A percentile compares a stretch with the other conserved stretches of the same genome.
phyloP scores from a whole-genome alignment of 768 basidiomycete species.

The Rhizopogon sp. region DNA sequence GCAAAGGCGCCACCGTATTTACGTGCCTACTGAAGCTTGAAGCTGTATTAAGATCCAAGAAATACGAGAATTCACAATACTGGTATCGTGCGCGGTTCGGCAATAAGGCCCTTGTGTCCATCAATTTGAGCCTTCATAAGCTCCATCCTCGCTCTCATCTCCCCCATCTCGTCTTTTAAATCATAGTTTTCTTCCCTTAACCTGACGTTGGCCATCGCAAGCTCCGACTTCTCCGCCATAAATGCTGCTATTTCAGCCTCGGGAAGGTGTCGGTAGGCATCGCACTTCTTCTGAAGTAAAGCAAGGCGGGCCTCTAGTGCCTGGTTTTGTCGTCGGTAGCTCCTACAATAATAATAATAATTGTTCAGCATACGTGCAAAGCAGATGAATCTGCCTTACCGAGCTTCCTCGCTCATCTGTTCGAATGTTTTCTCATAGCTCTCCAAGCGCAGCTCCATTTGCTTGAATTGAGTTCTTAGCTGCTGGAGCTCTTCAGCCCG shows the following conservation, averaged over 20 bases:
- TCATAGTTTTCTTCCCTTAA: slow-evolving; percentile 56
- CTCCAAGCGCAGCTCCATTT: slow-evolving; percentile 62
- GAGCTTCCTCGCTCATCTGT: slow-evolving; percentile 52
- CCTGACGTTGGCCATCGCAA: slow-evolving; percentile 45
- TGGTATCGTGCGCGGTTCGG: slow-evolving; percentile 44
- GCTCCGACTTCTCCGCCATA: slow-evolving; percentile 38
- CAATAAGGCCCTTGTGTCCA: slow-evolving; percentile 39
- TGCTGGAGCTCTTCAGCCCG: slow-evolving; percentile 52
- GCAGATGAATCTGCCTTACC: slow-evolving; percentile 34
- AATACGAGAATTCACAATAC: neutral
- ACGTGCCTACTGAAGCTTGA: no score
- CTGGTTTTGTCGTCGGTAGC: slow-evolving; percentile 56
- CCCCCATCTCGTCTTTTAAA: slow-evolving; percentile 53
- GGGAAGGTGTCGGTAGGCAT: slow-evolving; percentile 29
- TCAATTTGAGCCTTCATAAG: slow-evolving; percentile 52
- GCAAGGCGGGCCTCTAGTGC: slow-evolving; percentile 53
- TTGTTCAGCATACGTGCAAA: neutral
- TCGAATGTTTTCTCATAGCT: slow-evolving; percentile 50
- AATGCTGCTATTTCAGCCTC: slow-evolving; percentile 41
- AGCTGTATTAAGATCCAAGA: no score
- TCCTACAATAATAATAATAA: slow-evolving; percentile 29
- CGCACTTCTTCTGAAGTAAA: slow-evolving; percentile 38
- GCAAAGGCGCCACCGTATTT: no score
- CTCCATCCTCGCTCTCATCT: slow-evolving; percentile 69
- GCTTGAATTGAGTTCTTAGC: slow-evolving; percentile 54